Base-by-base conservation (phyloP, 495 filamentous ascomycete genomes). In the Elaphomyces granulatus region DNA sequence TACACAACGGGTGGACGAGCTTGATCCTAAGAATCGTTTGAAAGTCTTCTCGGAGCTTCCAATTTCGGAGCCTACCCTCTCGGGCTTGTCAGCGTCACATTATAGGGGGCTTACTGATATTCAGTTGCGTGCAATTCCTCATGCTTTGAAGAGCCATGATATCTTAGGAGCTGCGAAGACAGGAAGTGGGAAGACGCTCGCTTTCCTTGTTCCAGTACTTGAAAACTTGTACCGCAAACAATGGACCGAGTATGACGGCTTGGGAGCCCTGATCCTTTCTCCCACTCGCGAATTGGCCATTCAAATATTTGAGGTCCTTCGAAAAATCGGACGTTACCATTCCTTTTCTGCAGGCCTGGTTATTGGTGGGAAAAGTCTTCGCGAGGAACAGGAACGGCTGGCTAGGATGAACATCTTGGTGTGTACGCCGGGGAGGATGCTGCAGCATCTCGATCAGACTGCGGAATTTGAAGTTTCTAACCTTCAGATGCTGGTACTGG, bases 401-500 rank as follows among this genome's bases (percentile, higher is more conserved):
- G 77, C 79, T 9, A 70, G 86, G 43, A 99, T 99, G 92, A 95
- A 96, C 47, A 99, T 99, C 35, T 61, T 99, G 9, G 87, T 99
- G 2, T 94, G 88, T 52, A 99, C 90, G 2, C 90, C 90, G 0
- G 90, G 90, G 8, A 72, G 90, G 4, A 88, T 99, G 70, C 60
- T 96, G 36, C 92, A 99, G 57, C 90, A 99, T 59, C 64, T 99
- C 55, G 87, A 93, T 54, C 87, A 96, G 62, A 96, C 90, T 0
- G 81, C 86, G 4, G 74, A 77, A 21, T 83, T 99, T 48, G 86
- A 92, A 38, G 80, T 90, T 30, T 78, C 83, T 48, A 93, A 90
- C 56, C 51, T 99, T 37, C 81, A 92, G 58, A 81, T 96, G 56
- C 68, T 99, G 20, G 90, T 96, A 3, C 67, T 99, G 44, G 90